phyloP scores from a whole-genome alignment of 768 basidiomycete species.

The Mycena leptocephala region DNA sequence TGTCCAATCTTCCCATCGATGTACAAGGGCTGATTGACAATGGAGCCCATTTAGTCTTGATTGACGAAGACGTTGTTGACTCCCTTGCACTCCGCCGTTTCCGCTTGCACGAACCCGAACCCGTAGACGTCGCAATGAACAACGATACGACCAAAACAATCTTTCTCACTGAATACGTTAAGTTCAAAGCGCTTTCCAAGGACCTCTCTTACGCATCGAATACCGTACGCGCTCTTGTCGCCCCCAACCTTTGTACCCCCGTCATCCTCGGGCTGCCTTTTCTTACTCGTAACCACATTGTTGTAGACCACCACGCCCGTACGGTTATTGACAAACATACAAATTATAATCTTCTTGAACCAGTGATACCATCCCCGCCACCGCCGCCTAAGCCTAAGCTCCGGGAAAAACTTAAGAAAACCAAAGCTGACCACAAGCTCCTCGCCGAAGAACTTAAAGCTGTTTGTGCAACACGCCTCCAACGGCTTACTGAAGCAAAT shows the following conservation, averaged over 20 bases:
- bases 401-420: not conserved
- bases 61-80: not conserved
- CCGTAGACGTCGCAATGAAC: too few relatives aligned
- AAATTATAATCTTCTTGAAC: not conserved
- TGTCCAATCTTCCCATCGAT: not conserved
- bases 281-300: not conserved
- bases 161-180: not conserved
- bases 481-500: not conserved
- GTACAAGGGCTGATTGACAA: conserved; percentile 16
- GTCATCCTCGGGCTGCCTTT: not conserved
- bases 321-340: not conserved
- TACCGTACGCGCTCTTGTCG: not conserved
- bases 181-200: not conserved
- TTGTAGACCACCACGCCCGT: not conserved
- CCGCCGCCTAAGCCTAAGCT: not conserved
- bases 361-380: not conserved
- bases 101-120: not conserved
- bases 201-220: not conserved
- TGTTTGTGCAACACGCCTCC: not conserved
- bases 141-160: too few relatives aligned
- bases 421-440: not conserved
- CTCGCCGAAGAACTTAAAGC: not conserved
- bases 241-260: not conserved
- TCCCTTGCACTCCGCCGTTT: not conserved
- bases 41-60: conserved; percentile 9